Evolutionary conservation across 2,329 filamentous ascomycete genomes (phyloP).

Genomic region (Aspergillus flavus): DNA sequence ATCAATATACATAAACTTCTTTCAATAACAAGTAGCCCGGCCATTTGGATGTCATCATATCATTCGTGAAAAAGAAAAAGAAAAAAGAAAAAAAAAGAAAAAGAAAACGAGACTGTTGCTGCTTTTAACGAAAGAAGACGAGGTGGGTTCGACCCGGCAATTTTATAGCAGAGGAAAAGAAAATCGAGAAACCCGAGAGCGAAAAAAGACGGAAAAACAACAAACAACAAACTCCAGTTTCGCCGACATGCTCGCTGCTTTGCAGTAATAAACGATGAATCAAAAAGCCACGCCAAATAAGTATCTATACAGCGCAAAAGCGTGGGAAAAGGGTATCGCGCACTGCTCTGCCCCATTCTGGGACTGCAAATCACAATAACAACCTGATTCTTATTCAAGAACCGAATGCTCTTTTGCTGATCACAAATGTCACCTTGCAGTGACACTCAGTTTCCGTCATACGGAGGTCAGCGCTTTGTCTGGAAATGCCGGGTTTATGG

Average conservation of each 20-base stretch:
- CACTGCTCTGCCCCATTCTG: constrained; percentile 10
- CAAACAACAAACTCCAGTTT: constrained; percentile 25
- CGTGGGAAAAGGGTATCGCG: constrained; percentile 30
- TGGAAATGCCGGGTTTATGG: constrained; percentile 33
- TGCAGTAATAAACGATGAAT: constrained; percentile 10
- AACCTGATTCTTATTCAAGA: not conserved
- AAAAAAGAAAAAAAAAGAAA: not conserved
- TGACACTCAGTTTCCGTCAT: constrained; percentile 14
- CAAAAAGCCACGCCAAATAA: constrained; percentile 16
- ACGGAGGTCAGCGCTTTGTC: constrained; percentile 15
- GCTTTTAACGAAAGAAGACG: constrained; percentile 9
- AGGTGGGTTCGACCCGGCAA: constrained; percentile 8
- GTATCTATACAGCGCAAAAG: constrained; percentile 28
- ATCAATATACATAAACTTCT: constrained; percentile 31
- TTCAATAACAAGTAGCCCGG: constrained; percentile 15
- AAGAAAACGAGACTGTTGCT: not conserved
- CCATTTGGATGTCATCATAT: constrained; percentile 20
- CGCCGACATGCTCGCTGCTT: constrained; percentile 21
- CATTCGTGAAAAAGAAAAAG: not conserved
- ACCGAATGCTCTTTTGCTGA: not conserved
- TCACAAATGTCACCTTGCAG: not conserved
- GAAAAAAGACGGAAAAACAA: constrained; percentile 14
- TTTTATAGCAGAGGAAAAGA: constrained; percentile 13
- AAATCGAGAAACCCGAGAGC: constrained; percentile 21
- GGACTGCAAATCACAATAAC: not conserved